Base-by-base conservation (phyloP, 306 rosid species). In the Quillaja saponaria region DNA sequence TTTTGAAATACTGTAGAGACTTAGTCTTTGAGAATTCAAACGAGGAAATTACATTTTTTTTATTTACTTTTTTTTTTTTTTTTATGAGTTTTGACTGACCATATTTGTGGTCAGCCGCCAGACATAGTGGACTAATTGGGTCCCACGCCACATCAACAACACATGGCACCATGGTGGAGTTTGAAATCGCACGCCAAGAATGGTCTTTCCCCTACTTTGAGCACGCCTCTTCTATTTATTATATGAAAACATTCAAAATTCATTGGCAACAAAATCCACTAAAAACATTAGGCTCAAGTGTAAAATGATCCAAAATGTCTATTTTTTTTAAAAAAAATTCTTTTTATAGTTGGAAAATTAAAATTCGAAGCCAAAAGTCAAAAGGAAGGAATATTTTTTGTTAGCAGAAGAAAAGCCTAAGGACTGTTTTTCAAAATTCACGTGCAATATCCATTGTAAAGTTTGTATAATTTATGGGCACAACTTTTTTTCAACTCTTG, bases 121-220 rank as follows among this genome's bases (percentile, higher is more conserved):
- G 80, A 68, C 73, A 72, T 12, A n/a, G 13, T 13, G 46, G 76
- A 51, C 73, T 1, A 1, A 4, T 9, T 50, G 78, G 91, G 90
- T 34, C 84, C 88, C 86, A 54, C 6, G 74, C 85, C 90, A 76
- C 71, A 83, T 85, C 91, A 85, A 9, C 5, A 12, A 51, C 77
- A 65, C 81, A 31, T 65, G 81, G 78, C 76, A 25, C 57, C 46
- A 61, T n/a, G 90, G 42, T 50, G 80, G 79, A 65, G 45, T 79
- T 81, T 68, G 74, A 74, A 34, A 54, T 63, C 55, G 64, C 81
- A 85, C 74, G 80, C 76, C 73, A 52, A 14, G 28, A 42, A 13
- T 63, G 77, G 65, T 55, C 71, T 14, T 14, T 56, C 8, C 60
- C 31, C 15, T 16, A 39, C 20, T 64, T n/a, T 34, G 0, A 48